A percentile compares a stretch with the other conserved stretches of the same genome.
Conservation (phyloP, 2,329 filamentous ascomycete genomes). For the Plectosphaerella plurivora region DNA sequence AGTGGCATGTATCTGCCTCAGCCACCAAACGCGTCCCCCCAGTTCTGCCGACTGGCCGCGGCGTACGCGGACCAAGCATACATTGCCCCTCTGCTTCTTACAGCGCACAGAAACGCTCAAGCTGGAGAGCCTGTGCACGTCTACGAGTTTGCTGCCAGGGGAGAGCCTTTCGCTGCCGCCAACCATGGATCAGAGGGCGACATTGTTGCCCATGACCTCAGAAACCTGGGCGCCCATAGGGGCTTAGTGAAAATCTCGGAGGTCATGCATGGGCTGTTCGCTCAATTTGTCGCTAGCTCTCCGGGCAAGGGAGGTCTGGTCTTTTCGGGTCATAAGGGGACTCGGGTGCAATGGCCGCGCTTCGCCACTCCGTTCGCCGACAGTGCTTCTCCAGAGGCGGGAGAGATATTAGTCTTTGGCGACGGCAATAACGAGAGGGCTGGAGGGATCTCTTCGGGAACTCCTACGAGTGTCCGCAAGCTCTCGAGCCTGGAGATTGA, state of each 20-base stretch:
- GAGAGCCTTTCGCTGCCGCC: slow-evolving; percentile 27
- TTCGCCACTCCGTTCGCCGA: slow-evolving; percentile 35
- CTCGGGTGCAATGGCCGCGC: slow-evolving; percentile 29
- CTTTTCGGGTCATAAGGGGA: slow-evolving; percentile 26
- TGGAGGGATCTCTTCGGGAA: slow-evolving; percentile 29
- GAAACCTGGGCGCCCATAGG: slow-evolving; percentile 21
- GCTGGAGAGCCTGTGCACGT: slow-evolving; percentile 37
- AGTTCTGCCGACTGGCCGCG: slow-evolving; percentile 54
- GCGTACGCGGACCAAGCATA: slow-evolving; percentile 63
- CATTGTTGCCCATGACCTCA: slow-evolving; percentile 38
- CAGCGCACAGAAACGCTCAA: slow-evolving; percentile 39
- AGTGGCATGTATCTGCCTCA: slow-evolving; percentile 18
- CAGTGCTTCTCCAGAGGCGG: slow-evolving; percentile 13
- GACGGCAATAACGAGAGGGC: slow-evolving; percentile 51
- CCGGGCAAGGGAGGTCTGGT: slow-evolving; percentile 8
- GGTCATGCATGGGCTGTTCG: slow-evolving; percentile 40
- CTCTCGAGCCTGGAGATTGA: slow-evolving; percentile 38
- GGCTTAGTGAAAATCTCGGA: slow-evolving; percentile 33
- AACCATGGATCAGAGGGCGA: slow-evolving; percentile 44
- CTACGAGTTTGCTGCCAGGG: slow-evolving; percentile 56
- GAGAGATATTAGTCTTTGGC: slow-evolving; percentile 51
- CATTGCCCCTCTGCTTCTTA: slow-evolving; percentile 59
- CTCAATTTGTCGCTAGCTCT: slow-evolving; percentile 20
- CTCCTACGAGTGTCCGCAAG: slow-evolving; percentile 34
- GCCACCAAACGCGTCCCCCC: slow-evolving; percentile 34